Percentiles rank a stretch among this genome's conserved stretches.
Evolutionary conservation across 2,329 filamentous ascomycete genomes (phyloP).

Genomic region (Purpureocillium lavendulum): DNA sequence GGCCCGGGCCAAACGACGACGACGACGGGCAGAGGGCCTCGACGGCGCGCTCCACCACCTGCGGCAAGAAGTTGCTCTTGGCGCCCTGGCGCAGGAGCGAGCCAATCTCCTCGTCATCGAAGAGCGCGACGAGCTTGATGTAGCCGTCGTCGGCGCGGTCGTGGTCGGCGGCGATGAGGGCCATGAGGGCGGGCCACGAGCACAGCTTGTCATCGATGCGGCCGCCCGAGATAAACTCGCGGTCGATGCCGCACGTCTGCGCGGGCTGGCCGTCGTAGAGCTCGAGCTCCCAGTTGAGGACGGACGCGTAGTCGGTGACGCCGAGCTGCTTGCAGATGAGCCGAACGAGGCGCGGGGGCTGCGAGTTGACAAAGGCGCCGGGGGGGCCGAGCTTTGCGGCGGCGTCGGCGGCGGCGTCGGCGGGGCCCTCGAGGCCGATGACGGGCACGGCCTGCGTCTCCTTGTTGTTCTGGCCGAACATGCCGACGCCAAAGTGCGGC

Average conservation of each 20-base stretch:
- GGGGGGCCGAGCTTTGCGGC: constrained; percentile 45
- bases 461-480: constrained; percentile 61
- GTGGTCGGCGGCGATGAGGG: constrained; percentile 58
- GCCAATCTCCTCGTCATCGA: constrained; percentile 96
- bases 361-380: constrained; percentile 70
- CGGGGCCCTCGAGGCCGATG: constrained; percentile 75
- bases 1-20: constrained; percentile 44
- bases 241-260: constrained; percentile 73
- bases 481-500: constrained; percentile 80
- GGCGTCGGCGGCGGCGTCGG: constrained; percentile 23
- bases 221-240: constrained; percentile 90
- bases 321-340: constrained; percentile 73
- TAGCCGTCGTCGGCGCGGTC: constrained; percentile 50
- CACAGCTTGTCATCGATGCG: constrained; percentile 97
- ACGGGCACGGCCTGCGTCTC: constrained; percentile 95
- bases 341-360: constrained; percentile 77
- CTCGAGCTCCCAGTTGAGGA: constrained; percentile 95
- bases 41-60: constrained; percentile 71
- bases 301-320: constrained; percentile 60
- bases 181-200: constrained; percentile 84
- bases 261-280: constrained; percentile 87
- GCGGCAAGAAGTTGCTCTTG: constrained; percentile 77
- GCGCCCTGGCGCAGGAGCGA: constrained; percentile 86
- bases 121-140: constrained; percentile 86
- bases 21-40: constrained; percentile 52